Evolutionary conservation across 169 alveolate genomes (phyloP).

Genomic region (Babesia bigemina): DNA sequence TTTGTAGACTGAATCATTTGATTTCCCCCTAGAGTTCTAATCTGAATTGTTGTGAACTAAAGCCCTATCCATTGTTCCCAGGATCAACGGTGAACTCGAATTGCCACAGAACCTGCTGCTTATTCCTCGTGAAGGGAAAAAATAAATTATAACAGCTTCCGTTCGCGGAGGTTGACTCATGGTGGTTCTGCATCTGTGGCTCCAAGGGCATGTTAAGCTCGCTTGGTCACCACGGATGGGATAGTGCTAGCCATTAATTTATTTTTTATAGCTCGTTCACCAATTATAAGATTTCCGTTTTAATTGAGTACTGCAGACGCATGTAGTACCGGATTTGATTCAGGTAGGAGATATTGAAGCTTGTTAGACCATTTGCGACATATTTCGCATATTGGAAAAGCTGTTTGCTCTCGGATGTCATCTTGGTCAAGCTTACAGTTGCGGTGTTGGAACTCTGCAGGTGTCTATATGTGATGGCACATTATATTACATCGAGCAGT

Average conservation of each 20-base stretch:
- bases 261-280: background rate
- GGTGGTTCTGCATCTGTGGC: no score
- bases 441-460: background rate
- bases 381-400: background rate
- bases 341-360: background rate
- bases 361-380: background rate
- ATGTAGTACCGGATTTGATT: background rate
- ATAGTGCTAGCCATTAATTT: background rate
- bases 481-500: no score
- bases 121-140: no score
- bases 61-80: no score
- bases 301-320: background rate
- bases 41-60: no score
- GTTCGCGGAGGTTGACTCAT: no score
- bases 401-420: background rate
- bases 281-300: background rate
- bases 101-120: no score
- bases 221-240: background rate
- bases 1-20: no score
- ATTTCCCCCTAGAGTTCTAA: no score
- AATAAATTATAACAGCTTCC: no score
- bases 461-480: no score
- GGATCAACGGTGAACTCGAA: no score
- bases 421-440: background rate
- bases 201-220: background rate